Base-by-base conservation (phyloP, 768 basidiomycete species). In the Mycena floridula region DNA sequence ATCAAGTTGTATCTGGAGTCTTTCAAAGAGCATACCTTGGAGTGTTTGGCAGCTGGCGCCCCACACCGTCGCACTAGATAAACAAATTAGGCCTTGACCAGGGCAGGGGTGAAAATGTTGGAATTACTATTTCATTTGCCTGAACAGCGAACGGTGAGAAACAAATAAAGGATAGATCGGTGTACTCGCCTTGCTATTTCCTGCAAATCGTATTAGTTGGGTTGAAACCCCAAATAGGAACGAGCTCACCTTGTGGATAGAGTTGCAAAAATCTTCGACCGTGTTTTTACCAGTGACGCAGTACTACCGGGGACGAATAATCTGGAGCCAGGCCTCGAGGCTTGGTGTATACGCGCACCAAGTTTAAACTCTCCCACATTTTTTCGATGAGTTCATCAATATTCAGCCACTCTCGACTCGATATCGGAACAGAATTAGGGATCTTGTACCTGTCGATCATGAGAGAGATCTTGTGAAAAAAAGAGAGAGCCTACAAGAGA, bases 191-290 rank as follows among this genome's bases (percentile, higher is more conserved):
- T 57, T 50, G 92, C 88, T 91, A 92, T 76, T 96, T 95, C 85
- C 97, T 84, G 59, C 97, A 91, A 64, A 95, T 95, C n/a, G n/a
- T n/a, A n/a, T n/a, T n/a, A n/a, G n/a, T n/a, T n/a, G n/a, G n/a
- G n/a, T n/a, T n/a, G n/a, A n/a, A n/a, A n/a, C n/a, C 8, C n/a
- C n/a, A n/a, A n/a, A n/a, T n/a, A n/a, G n/a, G n/a, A n/a, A n/a
- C n/a, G 89, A 84, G 41, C 97, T 98, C 62, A 96, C 93, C 66
- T 95, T 96, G 67, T 97, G 95, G 47, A 97, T 95, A 11, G 89
- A 73, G 57, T 75, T 86, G 63, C 92, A 96, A 61, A 96, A 93
- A 57, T 95, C 90, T 49, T 94, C 92, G 8, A 98, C 70, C 0
- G 83, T 64, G 59, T 73, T 76, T 53, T 72, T 74, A 21, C 74